Conservation (phyloP, 257 asterid species). For the Echites panduratus region DNA sequence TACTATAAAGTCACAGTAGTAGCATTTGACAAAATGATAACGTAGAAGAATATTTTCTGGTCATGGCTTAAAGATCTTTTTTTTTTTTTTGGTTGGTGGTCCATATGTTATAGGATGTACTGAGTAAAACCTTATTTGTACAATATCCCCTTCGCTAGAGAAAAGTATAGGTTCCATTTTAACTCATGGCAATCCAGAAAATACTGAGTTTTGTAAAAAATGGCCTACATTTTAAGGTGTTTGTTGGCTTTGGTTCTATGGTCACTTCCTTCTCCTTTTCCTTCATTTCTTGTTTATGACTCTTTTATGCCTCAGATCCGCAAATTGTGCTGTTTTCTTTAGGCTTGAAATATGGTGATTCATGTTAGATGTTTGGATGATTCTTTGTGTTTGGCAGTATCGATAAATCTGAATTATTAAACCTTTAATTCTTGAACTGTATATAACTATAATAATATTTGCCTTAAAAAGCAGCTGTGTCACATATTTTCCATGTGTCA, state of each 20-base stretch:
- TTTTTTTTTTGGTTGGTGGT: conserved; percentile 4
- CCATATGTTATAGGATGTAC: too few species aligned
- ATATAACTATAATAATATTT: neutral
- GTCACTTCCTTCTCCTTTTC: neutral
- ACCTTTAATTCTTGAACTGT: neutral
- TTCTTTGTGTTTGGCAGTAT: neutral
- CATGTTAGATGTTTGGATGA: neutral
- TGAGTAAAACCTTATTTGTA: too few species aligned
- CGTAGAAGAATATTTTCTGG: conserved; percentile 12
- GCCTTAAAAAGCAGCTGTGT: neutral
- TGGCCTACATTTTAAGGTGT: neutral
- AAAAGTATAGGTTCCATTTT: conserved; percentile 8
- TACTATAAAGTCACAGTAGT: neutral
- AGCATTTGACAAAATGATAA: conserved; percentile 4
- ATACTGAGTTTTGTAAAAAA: conserved; percentile 2
- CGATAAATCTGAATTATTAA: neutral
- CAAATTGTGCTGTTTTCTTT: conserved; percentile 4
- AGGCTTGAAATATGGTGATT: neutral
- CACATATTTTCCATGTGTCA: neutral
- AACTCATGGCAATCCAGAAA: conserved; percentile 2
- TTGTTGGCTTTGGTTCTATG: neutral
- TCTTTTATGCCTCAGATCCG: neutral
- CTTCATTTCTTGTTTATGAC: neutral
- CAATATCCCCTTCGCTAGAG: conserved; percentile 12
- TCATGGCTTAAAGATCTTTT: neutral